phyloP scores from a whole-genome alignment of 257 asterid genomes.

The Scutellaria galericulata region DNA sequence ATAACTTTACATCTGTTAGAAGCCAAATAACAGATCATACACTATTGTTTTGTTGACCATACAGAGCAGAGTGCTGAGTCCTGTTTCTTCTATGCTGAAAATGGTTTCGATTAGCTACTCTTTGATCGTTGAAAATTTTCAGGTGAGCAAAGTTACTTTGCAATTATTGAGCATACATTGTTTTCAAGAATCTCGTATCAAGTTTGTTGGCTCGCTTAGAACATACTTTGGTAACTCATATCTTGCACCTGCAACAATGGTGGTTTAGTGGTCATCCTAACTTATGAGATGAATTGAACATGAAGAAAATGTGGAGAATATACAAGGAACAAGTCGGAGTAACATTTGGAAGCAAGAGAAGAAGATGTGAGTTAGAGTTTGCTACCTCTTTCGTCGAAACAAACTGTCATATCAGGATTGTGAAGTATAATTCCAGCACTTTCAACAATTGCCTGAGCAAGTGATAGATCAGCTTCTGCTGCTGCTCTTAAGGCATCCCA shows the following conservation, averaged over 20 bases:
- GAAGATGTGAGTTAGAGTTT: not conserved
- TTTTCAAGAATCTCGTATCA: slow-evolving; percentile 54
- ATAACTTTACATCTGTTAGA: slow-evolving; percentile 25
- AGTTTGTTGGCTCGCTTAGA: slow-evolving; percentile 79
- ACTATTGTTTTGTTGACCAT: slow-evolving; percentile 15
- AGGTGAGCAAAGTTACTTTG: not conserved
- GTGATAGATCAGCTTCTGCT: slow-evolving; percentile 67
- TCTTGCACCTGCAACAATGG: slow-evolving; percentile 58
- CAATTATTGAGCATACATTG: not conserved
- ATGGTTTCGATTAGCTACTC: not conserved
- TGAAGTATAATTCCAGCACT: slow-evolving; percentile 74
- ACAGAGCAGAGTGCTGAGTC: slow-evolving; percentile 3
- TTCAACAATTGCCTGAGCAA: slow-evolving; percentile 67
- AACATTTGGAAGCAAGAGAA: not conserved
- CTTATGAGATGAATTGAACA: not conserved
- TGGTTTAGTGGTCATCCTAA: not conserved
- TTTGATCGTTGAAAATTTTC: not conserved
- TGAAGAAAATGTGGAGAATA: not conserved
- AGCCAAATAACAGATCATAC: slow-evolving; percentile 25
- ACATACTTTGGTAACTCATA: slow-evolving; percentile 82
- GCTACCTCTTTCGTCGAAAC: slow-evolving; percentile 74
- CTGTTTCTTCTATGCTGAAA: slow-evolving; percentile 10
- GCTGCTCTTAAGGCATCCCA: slow-evolving; percentile 89
- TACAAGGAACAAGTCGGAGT: too few relatives aligned
- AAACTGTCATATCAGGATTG: slow-evolving; percentile 68